phyloP scores from a whole-genome alignment of 1,139 yeast species.

The Torulaspora pretoriensis region DNA sequence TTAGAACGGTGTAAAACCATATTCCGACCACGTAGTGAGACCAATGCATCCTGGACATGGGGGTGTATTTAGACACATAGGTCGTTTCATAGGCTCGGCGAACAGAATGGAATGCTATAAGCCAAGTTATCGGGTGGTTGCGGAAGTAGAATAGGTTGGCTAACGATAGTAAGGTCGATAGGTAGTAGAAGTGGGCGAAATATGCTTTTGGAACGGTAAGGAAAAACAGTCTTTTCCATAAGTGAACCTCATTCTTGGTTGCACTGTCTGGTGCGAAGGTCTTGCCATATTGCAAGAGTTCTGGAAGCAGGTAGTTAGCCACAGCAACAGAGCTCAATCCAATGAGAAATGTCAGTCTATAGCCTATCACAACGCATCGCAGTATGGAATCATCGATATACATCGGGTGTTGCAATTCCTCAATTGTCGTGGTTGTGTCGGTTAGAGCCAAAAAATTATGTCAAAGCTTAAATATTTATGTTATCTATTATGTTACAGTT shows the following conservation, averaged over 20 bases:
- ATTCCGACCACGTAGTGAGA: conserved; percentile 75
- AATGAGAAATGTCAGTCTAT: conserved; percentile 14
- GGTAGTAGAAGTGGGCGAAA: conserved; percentile 38
- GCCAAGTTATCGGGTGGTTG: conserved; percentile 28
- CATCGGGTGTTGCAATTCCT: not conserved
- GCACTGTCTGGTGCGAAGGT: conserved; percentile 29
- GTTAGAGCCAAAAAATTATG: not conserved
- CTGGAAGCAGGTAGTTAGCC: conserved; percentile 31
- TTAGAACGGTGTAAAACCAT: conserved; percentile 52
- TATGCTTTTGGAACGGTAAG: conserved; percentile 46
- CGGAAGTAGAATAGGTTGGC: conserved; percentile 14
- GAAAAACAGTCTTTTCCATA: conserved; percentile 2
- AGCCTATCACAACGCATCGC: conserved; percentile 5
- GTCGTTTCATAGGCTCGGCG: conserved; percentile 63
- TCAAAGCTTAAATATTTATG: not conserved
- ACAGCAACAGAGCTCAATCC: conserved; percentile 24
- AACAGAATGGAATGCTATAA: conserved; percentile 53
- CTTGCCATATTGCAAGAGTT: conserved; percentile 40
- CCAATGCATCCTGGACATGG: conserved; percentile 59
- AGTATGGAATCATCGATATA: not conserved
- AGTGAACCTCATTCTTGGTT: conserved; percentile 2
- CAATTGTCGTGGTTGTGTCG: not conserved
- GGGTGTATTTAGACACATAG: conserved; percentile 46
- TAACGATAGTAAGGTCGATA: conserved; percentile 22
- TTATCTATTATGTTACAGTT: not conserved